These are phyloP conservation scores for Hirschfeldia incana DNA, from an alignment of 345 rosid genomes.

Conservation along the genomic window DNA sequence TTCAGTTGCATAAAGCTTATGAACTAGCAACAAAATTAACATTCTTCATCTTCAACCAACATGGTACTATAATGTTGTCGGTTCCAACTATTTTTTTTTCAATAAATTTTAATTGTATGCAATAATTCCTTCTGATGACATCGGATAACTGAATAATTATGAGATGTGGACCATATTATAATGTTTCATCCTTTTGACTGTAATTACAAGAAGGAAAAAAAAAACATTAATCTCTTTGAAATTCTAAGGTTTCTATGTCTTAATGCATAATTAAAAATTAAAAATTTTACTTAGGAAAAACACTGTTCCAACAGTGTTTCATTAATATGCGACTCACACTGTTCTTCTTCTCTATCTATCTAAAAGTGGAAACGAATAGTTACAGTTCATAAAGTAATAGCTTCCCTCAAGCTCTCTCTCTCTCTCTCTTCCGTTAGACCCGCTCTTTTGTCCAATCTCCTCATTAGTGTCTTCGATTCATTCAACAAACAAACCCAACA, in stretches of 20 bases:
- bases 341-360: slow-evolving; percentile 9
- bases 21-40: slow-evolving; percentile 12
- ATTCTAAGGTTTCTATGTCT: background rate
- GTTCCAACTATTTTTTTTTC: slow-evolving; percentile 3
- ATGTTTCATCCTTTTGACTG: slow-evolving; percentile 33
- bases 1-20: background rate
- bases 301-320: background rate
- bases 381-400: slow-evolving; percentile 41
- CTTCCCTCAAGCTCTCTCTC: slow-evolving; percentile 34
- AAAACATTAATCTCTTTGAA: background rate
- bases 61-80: slow-evolving; percentile 40
- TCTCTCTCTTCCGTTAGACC: slow-evolving; percentile 35
- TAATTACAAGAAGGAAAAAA: background rate
- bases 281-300: background rate
- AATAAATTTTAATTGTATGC: slow-evolving; percentile 16
- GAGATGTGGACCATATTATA: slow-evolving; percentile 28
- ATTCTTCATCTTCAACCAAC: slow-evolving; percentile 22
- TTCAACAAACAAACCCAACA: slow-evolving; percentile 22
- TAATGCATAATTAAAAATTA: background rate
- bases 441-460: slow-evolving; percentile 32
- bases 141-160: slow-evolving; percentile 27
- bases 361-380: slow-evolving; percentile 23
- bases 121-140: slow-evolving; percentile 19
- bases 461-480: slow-evolving; percentile 37
- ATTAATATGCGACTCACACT: background rate